Base-by-base conservation (phyloP, 176 grass and related monocot species). In the Oryza officinalis region DNA sequence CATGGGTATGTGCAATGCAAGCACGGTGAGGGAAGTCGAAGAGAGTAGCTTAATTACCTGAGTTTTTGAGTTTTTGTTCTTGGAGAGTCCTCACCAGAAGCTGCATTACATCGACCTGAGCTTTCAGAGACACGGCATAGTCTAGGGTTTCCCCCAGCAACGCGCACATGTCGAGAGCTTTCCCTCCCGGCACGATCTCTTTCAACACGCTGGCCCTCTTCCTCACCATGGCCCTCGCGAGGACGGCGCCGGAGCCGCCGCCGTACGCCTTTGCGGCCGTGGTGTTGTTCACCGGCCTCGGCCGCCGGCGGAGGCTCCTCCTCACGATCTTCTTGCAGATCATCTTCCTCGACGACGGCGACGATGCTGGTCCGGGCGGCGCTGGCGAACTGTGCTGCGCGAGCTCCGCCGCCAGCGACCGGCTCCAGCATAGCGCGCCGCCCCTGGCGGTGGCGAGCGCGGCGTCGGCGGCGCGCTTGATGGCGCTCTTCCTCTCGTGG, bases 41-140 rank as follows among this genome's bases (percentile, higher is more conserved):
- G 18, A 8, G 2, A 27, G 10, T 45, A 13, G 54, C 77, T 12
- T 45, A 45, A 63, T 82, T 76, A 80, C 71, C 59, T 74, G 75
- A 37, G 31, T 74, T 80, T 91, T 8, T 77, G 57, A 32, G 37
- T 74, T 83, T 91, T 6, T 74, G 47, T 23, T 32, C 78, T 76
- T 94, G 74, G 26, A 94, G 85, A 74, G 71, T 57, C 61, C 74
- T 92, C 50, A 92, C 12, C 13, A 97, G 76, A 43, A 79, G 69
- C 78, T 84, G 83, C 92, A 97, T 97, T 64, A 90, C 65, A 14
- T 97, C 95, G 4, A 93, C 89, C 45, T 98, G 95, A 75, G 87
- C 90, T 79, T 82, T 88, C 9, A 98, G 91, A 0, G 85, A 91
- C 75, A 84, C 60, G 20, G 86, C 81, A 27, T 98, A 95, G 82